Base-by-base conservation (phyloP, 352 stramenopile species). In the Phytopythium mirpurense region DNA sequence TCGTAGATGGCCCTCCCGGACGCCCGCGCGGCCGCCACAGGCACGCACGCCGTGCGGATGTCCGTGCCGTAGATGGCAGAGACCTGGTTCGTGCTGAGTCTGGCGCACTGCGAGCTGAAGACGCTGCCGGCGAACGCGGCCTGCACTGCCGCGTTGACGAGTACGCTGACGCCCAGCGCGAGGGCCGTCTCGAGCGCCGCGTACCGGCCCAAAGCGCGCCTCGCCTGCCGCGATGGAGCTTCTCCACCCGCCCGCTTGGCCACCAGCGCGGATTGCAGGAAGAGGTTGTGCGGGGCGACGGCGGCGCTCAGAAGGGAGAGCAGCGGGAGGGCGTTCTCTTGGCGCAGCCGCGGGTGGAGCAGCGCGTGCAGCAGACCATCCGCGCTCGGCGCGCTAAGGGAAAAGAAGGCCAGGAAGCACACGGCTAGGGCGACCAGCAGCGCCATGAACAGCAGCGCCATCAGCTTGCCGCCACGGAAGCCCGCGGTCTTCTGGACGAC, bases 241-340 rank as follows among this genome's bases (percentile, higher is more conserved):
- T 18, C 7, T 29, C 74, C 45, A 24, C 77, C 60, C 1, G 56
- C 56, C 5, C 75, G 65, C 14, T 71, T 65, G 23, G 81, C 84
- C 21, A 97, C 84, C 3, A 97, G 70, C 16, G 82, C 93, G 12
- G 88, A 97, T 60, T 98, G 93, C 23, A 98, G 70, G 54, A 96
- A 98, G 14, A 98, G 68, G 56, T 98, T 98, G 70, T 98, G 90
- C 0, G 94, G 94, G 89, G 98, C 97, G 65, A 98, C 94, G n/a
- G 97, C 88, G 10, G 85, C 67, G 32, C 88, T 86, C 1, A 97
- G 56, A 54, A 93, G 95, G 9, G 74, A 83, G 31, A 94, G 86
- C 24, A 70, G 80, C 55, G 74, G 60, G 54, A 76, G 74, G 54
- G 65, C 76, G 51, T 83, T 88, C 60, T 76, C 78, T 40, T 72